phyloP scores from a whole-genome alignment of 106 monocot genomes.

The Amphibolis antarctica region DNA sequence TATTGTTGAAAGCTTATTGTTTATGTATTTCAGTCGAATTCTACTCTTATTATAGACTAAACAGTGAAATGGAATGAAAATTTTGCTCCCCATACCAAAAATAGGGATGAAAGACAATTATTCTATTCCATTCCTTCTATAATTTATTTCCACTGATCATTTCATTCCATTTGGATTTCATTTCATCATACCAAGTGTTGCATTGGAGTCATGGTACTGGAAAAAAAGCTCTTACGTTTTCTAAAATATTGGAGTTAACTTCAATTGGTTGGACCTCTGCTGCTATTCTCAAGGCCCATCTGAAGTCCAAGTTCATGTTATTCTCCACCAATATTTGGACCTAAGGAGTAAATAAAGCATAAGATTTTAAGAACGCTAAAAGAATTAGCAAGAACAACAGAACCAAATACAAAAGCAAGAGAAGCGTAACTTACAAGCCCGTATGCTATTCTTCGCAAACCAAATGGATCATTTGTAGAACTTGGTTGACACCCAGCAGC shows the following conservation, averaged over 20 bases:
- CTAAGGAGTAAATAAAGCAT: constrained; percentile 17
- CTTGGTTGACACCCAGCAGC: constrained; percentile 86
- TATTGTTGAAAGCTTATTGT: too few species aligned
- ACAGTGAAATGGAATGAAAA: too few species aligned
- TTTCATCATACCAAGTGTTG: too few species aligned
- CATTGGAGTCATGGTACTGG: neutral
- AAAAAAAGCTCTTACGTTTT: constrained; percentile 39
- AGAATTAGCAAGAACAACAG: neutral
- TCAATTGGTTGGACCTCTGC: constrained; percentile 72
- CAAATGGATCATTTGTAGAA: constrained; percentile 91
- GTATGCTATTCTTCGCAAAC: constrained; percentile 86
- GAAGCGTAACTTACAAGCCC: constrained; percentile 57
- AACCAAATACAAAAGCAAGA: neutral
- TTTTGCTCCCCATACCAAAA: too few species aligned
- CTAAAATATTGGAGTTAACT: constrained; percentile 30
- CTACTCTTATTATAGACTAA: too few species aligned
- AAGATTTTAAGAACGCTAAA: too few species aligned
- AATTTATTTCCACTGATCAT: too few species aligned
- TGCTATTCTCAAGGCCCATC: constrained; percentile 47
- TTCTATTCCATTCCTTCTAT: too few species aligned
- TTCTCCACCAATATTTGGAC: constrained; percentile 91
- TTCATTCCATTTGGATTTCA: too few species aligned
- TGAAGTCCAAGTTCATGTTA: constrained; percentile 64
- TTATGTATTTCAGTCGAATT: too few species aligned
- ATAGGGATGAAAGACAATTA: too few species aligned